Evolutionary conservation across 371 early-diverging fungal species (phyloP), one percentile per base, ranked within the genome.

Genomic region (Apophysomyces trapeziformis): DNA sequence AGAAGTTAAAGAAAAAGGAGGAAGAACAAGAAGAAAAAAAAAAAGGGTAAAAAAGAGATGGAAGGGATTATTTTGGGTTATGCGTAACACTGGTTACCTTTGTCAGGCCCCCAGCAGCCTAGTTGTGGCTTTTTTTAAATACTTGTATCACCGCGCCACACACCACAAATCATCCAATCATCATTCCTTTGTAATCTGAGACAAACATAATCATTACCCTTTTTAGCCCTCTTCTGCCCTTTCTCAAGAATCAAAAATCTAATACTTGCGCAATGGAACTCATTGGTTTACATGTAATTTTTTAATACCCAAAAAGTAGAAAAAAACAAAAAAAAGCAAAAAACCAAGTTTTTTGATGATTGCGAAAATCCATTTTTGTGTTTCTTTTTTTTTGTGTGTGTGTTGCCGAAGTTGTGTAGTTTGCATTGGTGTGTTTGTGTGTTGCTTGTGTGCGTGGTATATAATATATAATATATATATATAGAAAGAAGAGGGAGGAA

Each of bases 1-100:
- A 60, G 13, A 60, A 36, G 38, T 45, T 45, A 14, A 14, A 41
- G 14, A 43, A 45, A 35, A 61, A 26, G 54, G 44, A 61, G 47
- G 38, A 45, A 35, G 47, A 62, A 62, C 32, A 50, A 62, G 46
- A 46, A 37, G 37, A 62, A 62, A 46, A 62, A 46, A 36, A 36
- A 16, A 13, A 18, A 43, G 14, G 26, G 41, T 21, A 16, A 61
- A 21, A 26, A 13, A 61, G 16, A 36, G 32, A 7, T 32, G n/a
- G 46, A 38, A 41, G 35, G 43, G 36, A 26, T 26, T 35, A 61
- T 41, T 61, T 61, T 61, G 44, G 35, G 44, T 61, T 58, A 18
- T 43, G 12, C 21, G 54, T 50, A 21, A 50, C 54, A 50, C 54
- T 50, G n/a, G 54, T 50, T 38, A 16, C 54, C 54, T 50, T 21